phyloP scores from a whole-genome alignment of 169 alveolate species.

The Plasmodium adleri region DNA sequence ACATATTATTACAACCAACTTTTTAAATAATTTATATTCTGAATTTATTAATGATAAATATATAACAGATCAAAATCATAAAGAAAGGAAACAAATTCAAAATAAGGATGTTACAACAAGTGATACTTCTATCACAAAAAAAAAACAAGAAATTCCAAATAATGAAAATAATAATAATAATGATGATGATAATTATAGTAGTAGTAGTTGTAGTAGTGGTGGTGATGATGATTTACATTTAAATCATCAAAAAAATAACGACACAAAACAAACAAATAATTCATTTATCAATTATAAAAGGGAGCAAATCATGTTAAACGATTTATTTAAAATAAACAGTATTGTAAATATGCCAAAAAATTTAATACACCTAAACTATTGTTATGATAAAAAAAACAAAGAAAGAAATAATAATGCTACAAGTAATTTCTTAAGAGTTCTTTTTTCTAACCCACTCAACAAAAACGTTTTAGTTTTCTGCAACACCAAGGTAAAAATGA shows the following conservation, averaged over 20 bases:
- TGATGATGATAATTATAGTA: not conserved
- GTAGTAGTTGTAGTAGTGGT: too few species aligned
- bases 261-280: not conserved
- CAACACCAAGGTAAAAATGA: constrained; percentile 34
- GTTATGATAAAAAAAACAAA: constrained; percentile 24
- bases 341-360: constrained; percentile 24
- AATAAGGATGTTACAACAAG: not conserved
- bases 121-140: not conserved
- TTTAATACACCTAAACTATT: constrained; percentile 50
- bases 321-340: constrained; percentile 25
- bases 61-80: not conserved
- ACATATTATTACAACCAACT: constrained; percentile 46
- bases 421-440: constrained; percentile 17
- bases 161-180: not conserved
- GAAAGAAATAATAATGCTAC: constrained; percentile 48
- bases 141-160: not conserved
- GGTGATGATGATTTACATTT: too few species aligned
- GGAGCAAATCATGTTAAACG: constrained; percentile 33
- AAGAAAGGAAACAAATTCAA: not conserved
- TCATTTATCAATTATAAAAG: constrained; percentile 12
- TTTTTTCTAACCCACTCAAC: constrained; percentile 52
- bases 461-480: constrained; percentile 62
- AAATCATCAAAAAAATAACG: too few species aligned
- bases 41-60: not conserved
- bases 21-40: not conserved